A percentile compares a stretch with the other conserved stretches of the same genome.
Conservation (phyloP, 192 early-diverging fungal species). For the Pecoramyces ruminantium region DNA sequence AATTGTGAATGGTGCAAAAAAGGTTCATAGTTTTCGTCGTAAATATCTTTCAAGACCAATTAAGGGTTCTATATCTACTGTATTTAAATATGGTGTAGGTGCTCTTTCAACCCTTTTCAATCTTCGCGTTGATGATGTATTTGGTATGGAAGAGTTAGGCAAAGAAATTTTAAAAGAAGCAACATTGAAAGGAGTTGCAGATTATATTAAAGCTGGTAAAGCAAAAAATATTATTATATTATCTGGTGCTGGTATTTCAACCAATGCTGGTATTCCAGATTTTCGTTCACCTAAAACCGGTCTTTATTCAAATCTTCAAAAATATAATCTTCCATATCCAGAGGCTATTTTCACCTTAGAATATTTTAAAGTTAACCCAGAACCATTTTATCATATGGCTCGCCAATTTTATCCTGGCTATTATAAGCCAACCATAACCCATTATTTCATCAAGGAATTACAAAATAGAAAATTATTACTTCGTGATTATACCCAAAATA, state of each 20-base stretch:
- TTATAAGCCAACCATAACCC: constrained; percentile 55
- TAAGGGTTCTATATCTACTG: not conserved
- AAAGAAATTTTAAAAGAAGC: not conserved
- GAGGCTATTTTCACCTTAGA: constrained; percentile 66
- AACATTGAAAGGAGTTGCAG: not conserved
- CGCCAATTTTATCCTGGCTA: constrained; percentile 75
- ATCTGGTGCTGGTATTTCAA: constrained; percentile 19
- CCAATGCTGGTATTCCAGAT: constrained; percentile 63
- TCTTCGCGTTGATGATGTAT: not conserved
- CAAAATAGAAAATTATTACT: constrained; percentile 53
- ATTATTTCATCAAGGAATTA: constrained; percentile 73
- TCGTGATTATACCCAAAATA: constrained; percentile 83
- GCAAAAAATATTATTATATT: not conserved
- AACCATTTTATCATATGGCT: constrained; percentile 76
- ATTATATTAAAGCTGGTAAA: not conserved
- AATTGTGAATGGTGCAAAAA: not conserved
- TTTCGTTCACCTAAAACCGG: constrained; percentile 86
- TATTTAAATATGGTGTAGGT: not conserved
- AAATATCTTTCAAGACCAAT: not conserved
- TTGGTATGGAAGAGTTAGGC: not conserved
- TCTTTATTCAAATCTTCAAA: constrained; percentile 75
- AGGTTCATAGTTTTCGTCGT: not conserved
- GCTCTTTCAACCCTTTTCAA: not conserved
- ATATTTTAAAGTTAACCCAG: constrained; percentile 27
- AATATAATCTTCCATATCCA: constrained; percentile 80